Evolutionary conservation across 495 filamentous ascomycete species (phyloP), one percentile per base, ranked within the genome.

Genomic region (Talaromyces nanjingensis): DNA sequence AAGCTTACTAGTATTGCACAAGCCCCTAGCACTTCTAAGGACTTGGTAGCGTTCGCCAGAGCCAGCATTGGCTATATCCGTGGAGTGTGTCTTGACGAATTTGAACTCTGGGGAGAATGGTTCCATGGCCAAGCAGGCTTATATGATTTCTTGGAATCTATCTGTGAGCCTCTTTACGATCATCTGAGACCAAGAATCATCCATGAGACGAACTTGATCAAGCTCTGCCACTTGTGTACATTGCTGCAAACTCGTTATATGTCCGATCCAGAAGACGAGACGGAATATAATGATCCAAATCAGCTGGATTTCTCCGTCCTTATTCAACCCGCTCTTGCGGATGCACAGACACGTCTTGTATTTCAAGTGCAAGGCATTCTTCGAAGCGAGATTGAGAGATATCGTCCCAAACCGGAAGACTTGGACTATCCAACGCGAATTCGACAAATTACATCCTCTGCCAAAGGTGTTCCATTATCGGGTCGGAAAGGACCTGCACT

Each of bases 231-330:
- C 67, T 76, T 97, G 1, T 88, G 91, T 62, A 88, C 87, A 8
- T 81, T 93, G 71, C 77, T 97, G 11, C 91, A 93, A 66, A 90
- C 90, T n/a, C 86, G 89, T 49, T 96, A 96, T 66, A 81, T 93
- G 68, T 78, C 88, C 24, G 86, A 89, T 53, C 81, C 83, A 42
- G 89, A 89, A 52, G 92, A 96, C 55, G 83, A 89, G 54, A 79
- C 85, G 14, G 83, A 87, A 67, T 75, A 72, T 18, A 63, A 74
- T 0, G 83, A 85, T 53, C 69, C 73, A 16, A 79, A 79, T 56
- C 82, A 85, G 60, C 78, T 91, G 18, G 87, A 91, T 69, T 91
- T 91, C 65, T 81, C 84, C 8, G 66, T 76, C 27, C 72, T 91
- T 24, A 87, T 91, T 29, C 86, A 87, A 33, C 84, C 88, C 6